Evolutionary conservation across 2,329 filamentous ascomycete species (phyloP).

Genomic region (Paecilomyces niveus): DNA sequence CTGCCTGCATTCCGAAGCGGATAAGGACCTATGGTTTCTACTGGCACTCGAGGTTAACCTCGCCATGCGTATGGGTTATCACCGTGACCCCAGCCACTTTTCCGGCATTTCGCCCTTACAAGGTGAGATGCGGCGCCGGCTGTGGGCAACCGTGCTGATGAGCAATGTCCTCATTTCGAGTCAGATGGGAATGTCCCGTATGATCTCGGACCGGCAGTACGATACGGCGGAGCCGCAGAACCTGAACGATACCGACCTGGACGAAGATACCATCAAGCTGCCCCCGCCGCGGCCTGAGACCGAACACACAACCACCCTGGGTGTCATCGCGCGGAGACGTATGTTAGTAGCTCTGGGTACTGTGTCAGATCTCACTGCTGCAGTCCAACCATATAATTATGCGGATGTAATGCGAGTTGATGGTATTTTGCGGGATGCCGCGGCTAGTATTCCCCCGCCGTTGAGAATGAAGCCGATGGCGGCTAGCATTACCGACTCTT

Average conservation of each 20-base stretch:
- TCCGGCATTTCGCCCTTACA: conserved; percentile 45
- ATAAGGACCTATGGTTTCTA: conserved; percentile 45
- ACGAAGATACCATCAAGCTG: conserved; percentile 39
- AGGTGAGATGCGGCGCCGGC: conserved; percentile 43
- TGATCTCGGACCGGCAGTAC: conserved; percentile 50
- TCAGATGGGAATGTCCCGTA: conserved; percentile 56
- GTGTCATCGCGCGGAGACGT: neutral
- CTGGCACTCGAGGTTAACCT: conserved; percentile 47
- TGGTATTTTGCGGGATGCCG: neutral
- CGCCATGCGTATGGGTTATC: conserved; percentile 56
- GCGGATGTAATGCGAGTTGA: neutral
- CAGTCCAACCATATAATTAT: neutral
- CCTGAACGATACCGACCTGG: conserved; percentile 54
- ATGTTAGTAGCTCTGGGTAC: neutral
- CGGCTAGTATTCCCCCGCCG: neutral
- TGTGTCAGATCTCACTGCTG: neutral
- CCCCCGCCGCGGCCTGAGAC: conserved; percentile 44
- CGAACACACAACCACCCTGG: neutral
- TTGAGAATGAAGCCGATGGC: conserved; percentile 13
- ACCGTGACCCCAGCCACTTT: conserved; percentile 48
- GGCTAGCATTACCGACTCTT: conserved; percentile 12
- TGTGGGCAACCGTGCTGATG: conserved; percentile 37
- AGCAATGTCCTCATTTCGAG: conserved; percentile 54
- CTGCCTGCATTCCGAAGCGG: conserved; percentile 44
- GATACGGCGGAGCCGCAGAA: conserved; percentile 52